phyloP scores from a whole-genome alignment of 768 basidiomycete genomes.

The Boletus pseudopeckii region DNA sequence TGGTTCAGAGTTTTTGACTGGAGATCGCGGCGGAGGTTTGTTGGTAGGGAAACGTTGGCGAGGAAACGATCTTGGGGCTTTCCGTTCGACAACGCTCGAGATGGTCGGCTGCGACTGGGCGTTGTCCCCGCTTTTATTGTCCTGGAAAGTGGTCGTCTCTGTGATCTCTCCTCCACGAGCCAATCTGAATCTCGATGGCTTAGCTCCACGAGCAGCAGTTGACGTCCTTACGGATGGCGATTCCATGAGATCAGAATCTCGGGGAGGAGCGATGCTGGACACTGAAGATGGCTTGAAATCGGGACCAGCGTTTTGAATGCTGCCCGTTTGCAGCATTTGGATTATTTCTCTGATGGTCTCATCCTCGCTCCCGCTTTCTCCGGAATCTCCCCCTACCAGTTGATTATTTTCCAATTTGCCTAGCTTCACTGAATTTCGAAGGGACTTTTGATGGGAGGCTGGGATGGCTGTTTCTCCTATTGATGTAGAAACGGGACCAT shows the following conservation, averaged over 20 bases:
- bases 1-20: background rate
- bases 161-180: background rate
- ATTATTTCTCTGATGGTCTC: slow-evolving; percentile 48
- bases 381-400: slow-evolving; percentile 48
- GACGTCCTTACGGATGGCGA: background rate
- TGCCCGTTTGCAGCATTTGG: slow-evolving; percentile 48
- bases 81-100: slow-evolving; percentile 26
- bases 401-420: slow-evolving; percentile 52
- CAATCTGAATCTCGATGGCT: slow-evolving; percentile 50
- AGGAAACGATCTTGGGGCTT: slow-evolving; percentile 5
- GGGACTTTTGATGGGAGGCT: slow-evolving; percentile 41
- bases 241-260: background rate
- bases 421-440: slow-evolving; percentile 52
- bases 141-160: slow-evolving; percentile 13
- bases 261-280: background rate
- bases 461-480: slow-evolving; percentile 43
- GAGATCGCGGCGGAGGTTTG: slow-evolving; percentile 8
- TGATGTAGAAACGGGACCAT: slow-evolving; percentile 35
- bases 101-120: slow-evolving; percentile 34
- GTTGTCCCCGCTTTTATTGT: slow-evolving; percentile 29
- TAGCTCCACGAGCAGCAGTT: slow-evolving; percentile 24
- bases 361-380: slow-evolving; percentile 55
- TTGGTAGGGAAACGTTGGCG: slow-evolving; percentile 16
- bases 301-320: slow-evolving; percentile 53
- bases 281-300: slow-evolving; percentile 26